Evolutionary conservation across 2,329 filamentous ascomycete species (phyloP).

Genomic region (Fusarium agapanthi): DNA sequence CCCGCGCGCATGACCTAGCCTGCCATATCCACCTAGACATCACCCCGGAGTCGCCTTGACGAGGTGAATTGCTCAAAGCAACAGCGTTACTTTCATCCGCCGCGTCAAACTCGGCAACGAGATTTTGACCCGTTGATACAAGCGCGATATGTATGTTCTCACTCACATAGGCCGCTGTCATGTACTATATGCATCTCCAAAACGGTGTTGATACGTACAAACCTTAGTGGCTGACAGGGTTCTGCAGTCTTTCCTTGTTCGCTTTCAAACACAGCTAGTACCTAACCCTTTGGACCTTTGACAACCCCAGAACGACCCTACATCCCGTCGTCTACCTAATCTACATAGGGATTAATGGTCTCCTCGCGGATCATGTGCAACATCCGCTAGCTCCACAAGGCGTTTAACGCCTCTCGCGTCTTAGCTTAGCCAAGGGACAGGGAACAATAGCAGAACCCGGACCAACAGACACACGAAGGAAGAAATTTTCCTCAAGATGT

Average conservation of each 20-base stretch:
- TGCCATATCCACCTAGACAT: slow-evolving; percentile 28
- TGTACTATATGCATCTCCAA: neutral
- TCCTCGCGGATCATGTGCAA: slow-evolving; percentile 45
- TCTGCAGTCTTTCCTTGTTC: slow-evolving; percentile 15
- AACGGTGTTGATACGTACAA: slow-evolving; percentile 10
- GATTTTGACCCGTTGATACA: neutral
- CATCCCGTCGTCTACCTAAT: slow-evolving; percentile 34
- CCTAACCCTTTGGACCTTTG: slow-evolving; percentile 26
- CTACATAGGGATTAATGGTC: slow-evolving; percentile 40
- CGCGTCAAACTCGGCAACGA: slow-evolving; percentile 19
- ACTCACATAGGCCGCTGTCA: neutral
- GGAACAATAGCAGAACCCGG: slow-evolving; percentile 23
- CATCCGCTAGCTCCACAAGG: slow-evolving; percentile 44
- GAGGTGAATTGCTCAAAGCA: slow-evolving; percentile 5
- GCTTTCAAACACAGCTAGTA: slow-evolving; percentile 5
- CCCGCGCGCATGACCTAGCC: slow-evolving; percentile 36
- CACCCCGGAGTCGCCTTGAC: slow-evolving; percentile 8
- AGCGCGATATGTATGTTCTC: slow-evolving; percentile 19
- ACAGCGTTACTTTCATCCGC: slow-evolving; percentile 11
- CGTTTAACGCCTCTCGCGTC: slow-evolving; percentile 43
- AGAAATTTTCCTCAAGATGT: slow-evolving; percentile 28
- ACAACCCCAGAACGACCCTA: slow-evolving; percentile 26
- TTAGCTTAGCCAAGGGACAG: slow-evolving; percentile 32
- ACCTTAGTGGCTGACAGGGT: slow-evolving; percentile 4
- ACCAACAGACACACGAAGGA: slow-evolving; percentile 34